Percentiles rank a stretch among this genome's conserved stretches.
Evolutionary conservation across 192 early-diverging fungal genomes (phyloP).

Genomic region (Linnemannia schmuckeri): DNA sequence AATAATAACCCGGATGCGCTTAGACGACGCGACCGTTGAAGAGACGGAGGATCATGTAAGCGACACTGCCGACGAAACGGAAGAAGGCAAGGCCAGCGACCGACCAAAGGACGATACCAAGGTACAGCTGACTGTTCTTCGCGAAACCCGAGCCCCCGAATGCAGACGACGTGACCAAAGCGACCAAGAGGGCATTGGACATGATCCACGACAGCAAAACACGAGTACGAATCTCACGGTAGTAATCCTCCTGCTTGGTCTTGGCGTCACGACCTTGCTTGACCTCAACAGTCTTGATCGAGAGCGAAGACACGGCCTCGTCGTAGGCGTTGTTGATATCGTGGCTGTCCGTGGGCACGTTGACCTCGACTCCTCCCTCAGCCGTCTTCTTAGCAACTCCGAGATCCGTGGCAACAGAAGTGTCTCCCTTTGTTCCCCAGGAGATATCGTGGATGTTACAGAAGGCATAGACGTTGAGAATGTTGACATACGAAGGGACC

Average conservation of each 20-base stretch:
- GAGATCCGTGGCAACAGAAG: slow-evolving; percentile 60
- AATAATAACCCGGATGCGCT: neutral
- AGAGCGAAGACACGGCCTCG: slow-evolving; percentile 52
- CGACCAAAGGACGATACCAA: slow-evolving; percentile 78
- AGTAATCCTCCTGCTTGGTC: slow-evolving; percentile 79
- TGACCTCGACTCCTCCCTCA: slow-evolving; percentile 61
- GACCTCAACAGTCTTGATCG: slow-evolving; percentile 38
- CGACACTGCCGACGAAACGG: slow-evolving; percentile 74
- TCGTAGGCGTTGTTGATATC: slow-evolving; percentile 64
- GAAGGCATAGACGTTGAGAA: slow-evolving; percentile 71
- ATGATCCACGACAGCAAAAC: slow-evolving; percentile 82
- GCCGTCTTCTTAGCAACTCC: slow-evolving; percentile 61
- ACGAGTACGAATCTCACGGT: slow-evolving; percentile 80
- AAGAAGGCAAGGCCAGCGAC: slow-evolving; percentile 72
- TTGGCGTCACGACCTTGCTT: slow-evolving; percentile 56
- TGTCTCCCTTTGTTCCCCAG: slow-evolving; percentile 92
- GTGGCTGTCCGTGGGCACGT: slow-evolving; percentile 58
- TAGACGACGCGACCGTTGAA: slow-evolving; percentile 56
- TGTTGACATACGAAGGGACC: slow-evolving; percentile 84
- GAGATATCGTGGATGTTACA: slow-evolving; percentile 74
- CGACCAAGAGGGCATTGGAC: slow-evolving; percentile 75
- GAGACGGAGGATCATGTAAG: slow-evolving; percentile 71
- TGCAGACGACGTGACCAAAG: slow-evolving; percentile 62
- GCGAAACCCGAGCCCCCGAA: slow-evolving; percentile 15
- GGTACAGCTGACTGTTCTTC: slow-evolving; percentile 46